phyloP scores from a whole-genome alignment of 805 yeast genomes.

The Vanderwaltozyma tropicalis region DNA sequence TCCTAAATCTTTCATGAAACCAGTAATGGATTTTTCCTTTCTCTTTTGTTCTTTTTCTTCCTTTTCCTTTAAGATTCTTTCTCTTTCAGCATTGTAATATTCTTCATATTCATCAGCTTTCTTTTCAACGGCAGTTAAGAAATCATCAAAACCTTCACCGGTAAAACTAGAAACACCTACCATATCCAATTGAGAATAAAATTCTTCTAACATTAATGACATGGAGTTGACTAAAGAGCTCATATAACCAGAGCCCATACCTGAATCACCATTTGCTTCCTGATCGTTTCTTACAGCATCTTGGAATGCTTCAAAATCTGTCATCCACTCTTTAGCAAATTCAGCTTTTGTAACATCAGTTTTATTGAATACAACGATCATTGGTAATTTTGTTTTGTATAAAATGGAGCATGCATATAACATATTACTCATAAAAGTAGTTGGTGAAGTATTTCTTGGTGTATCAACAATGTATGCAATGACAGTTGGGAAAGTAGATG shows the following conservation, averaged over 20 bases:
- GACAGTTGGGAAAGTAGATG: constrained; percentile 90
- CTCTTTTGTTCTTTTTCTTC: constrained; percentile 62
- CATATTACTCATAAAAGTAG: constrained; percentile 97
- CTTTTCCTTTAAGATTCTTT: constrained; percentile 63
- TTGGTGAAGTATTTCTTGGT: constrained; percentile 87
- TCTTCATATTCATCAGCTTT: constrained; percentile 82
- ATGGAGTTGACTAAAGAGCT: constrained; percentile 84
- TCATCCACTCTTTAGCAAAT: constrained; percentile 95
- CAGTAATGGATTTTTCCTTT: constrained; percentile 59
- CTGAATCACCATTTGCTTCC: constrained; percentile 48
- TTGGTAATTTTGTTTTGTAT: constrained; percentile 91
- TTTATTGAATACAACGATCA: constrained; percentile 93
- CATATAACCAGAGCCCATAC: constrained; percentile 76
- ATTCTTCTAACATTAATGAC: constrained; percentile 93
- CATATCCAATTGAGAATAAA: constrained; percentile 84
- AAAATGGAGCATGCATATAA: constrained; percentile 93
- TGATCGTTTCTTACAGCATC: constrained; percentile 57
- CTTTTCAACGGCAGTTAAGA: constrained; percentile 69
- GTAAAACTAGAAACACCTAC: constrained; percentile 89
- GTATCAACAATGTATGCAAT: constrained; percentile 95
- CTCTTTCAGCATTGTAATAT: constrained; percentile 79
- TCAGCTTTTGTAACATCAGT: constrained; percentile 78
- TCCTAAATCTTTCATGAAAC: constrained; percentile 82
- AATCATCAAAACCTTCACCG: constrained; percentile 90
- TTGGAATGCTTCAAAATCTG: constrained; percentile 89